Conservation (phyloP, 345 rosid species). For the Hypericum androsaemum region DNA sequence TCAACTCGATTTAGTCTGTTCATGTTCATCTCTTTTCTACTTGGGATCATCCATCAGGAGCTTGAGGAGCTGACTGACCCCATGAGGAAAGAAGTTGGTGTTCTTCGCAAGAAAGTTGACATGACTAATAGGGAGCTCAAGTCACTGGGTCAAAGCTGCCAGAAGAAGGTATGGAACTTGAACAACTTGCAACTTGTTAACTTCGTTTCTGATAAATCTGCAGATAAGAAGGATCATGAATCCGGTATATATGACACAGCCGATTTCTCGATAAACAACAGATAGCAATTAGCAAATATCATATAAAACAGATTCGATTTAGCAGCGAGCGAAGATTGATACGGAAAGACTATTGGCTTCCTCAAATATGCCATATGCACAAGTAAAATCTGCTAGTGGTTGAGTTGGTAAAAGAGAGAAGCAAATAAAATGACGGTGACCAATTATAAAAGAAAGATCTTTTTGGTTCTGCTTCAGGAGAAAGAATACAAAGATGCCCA, state of each 20-base stretch:
- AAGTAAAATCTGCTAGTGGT: no score
- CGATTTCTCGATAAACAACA: no score
- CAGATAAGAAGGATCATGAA: no score
- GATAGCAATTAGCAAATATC: no score
- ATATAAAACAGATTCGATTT: no score
- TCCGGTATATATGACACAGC: no score
- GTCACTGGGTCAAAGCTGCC: constrained; percentile 65
- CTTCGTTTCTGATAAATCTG: not conserved
- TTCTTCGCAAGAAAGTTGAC: constrained; percentile 58
- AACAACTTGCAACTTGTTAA: not conserved
- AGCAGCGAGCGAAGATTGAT: no score
- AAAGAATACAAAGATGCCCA: constrained; percentile 57
- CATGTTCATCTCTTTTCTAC: not conserved
- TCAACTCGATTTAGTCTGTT: not conserved
- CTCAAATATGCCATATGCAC: no score
- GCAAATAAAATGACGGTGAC: no score
- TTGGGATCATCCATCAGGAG: constrained; percentile 32
- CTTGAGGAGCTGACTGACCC: constrained; percentile 69
- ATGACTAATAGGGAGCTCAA: constrained; percentile 51
- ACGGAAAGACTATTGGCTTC: no score
- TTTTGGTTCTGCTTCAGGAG: constrained; percentile 33
- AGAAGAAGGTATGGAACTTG: constrained; percentile 45
- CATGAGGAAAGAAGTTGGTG: constrained; percentile 64
- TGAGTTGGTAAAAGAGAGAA: no score
- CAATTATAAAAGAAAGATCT: not conserved